Base-by-base conservation (phyloP, 2,329 filamentous ascomycete species). In the Aspergillus sp. region DNA sequence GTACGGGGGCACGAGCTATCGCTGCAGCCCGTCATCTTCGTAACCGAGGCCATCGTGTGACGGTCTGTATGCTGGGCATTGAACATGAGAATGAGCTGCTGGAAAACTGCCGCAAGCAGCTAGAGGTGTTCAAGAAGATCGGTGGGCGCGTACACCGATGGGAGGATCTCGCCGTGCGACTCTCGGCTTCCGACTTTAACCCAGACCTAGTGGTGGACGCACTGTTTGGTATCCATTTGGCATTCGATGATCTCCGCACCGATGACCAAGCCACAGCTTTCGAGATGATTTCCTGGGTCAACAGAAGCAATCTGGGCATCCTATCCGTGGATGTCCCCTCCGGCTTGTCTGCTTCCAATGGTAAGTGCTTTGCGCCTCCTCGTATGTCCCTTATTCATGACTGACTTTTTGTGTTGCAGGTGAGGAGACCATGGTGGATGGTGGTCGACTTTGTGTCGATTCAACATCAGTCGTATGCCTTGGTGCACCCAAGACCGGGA, bases 261-360 rank as follows among this genome's bases (percentile, higher is more conserved):
- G 87, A 88, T 14, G 89, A 96, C 59, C 90, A 95, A 68, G 86
- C 87, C 3, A 88, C 88, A 0, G 89, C 91, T 0, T 92, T 95
- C 65, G 88, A 95, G 66, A 83, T 97, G 65, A 94, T 97, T 64
- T 88, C 91, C 57, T 97, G 92, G 91, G 88, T 91, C 2, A 97
- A 97, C 67, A 87, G 91, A 58, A 89, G 87, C 67, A 89, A 91
- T 58, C 86, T 91, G 0, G 86, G 87, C 53, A 87, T 94, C 3
- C 76, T 99, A 17, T 89, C 91, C 0, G 84, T 99, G n/a, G 93
- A 96, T 67, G 85, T 95, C 5, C 94, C 94, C 0, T 93, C 89
- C 0, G 94, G 94, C 4, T 85, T 96, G 46, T 91, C 93, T 58
- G 90, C 89, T 2, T 85, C 86, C 0, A 87, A 85, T 36, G 91